A percentile compares a stretch with the other conserved stretches of the same genome.
Evolutionary conservation across 129 eudicot species (phyloP).

Genomic region (Artemisia tridentata): DNA sequence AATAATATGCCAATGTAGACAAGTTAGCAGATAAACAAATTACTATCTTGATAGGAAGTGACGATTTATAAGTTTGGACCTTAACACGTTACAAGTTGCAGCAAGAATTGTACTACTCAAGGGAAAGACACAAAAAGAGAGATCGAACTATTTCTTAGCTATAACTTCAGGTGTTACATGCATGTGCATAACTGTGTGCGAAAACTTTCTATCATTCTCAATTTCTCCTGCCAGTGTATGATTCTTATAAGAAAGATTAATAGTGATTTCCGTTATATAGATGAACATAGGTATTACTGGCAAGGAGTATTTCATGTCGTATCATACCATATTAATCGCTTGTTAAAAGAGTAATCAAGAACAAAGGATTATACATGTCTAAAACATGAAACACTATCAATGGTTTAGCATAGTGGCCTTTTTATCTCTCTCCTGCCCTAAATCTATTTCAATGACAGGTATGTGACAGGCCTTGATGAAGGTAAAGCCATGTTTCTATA

Average conservation of each 20-base stretch:
- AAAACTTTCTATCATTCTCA: too few species aligned
- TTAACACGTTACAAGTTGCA: background rate
- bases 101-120: too few species aligned
- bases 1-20: background rate
- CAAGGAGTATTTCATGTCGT: background rate
- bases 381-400: background rate
- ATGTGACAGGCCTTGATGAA: constrained; percentile 38
- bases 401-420: background rate
- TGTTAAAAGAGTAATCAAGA: too few species aligned
- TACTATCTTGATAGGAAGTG: constrained; percentile 2
- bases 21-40: background rate
- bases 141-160: too few species aligned
- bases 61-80: background rate
- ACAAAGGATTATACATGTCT: background rate
- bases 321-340: background rate
- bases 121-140: too few species aligned
- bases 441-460: constrained; percentile 19
- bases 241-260: too few species aligned
- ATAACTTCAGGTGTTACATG: too few species aligned
- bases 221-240: too few species aligned
- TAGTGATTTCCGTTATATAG: too few species aligned
- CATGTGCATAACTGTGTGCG: too few species aligned
- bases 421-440: background rate
- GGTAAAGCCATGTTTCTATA: constrained; percentile 30
- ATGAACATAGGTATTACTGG: background rate